Percentiles rank a stretch among this genome's conserved stretches.
Evolutionary conservation across 2,329 filamentous ascomycete species (phyloP).

Genomic region (Pleomassaria siparia): DNA sequence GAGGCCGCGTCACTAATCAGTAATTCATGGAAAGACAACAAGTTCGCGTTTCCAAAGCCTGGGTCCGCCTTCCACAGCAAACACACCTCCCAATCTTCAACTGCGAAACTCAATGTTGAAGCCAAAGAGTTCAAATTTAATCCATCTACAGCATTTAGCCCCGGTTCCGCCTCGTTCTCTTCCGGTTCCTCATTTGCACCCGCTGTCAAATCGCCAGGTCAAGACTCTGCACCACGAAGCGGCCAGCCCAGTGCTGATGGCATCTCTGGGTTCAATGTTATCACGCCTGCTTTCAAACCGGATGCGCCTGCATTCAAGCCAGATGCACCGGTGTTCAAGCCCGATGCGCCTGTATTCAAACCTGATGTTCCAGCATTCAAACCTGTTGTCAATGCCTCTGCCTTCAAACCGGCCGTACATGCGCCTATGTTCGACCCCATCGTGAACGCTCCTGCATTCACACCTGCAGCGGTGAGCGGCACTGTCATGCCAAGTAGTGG

Average conservation of each 20-base stretch:
- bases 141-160: conserved; percentile 54
- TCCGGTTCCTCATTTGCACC: conserved; percentile 47
- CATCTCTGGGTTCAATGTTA: conserved; percentile 63
- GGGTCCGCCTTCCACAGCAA: conserved; percentile 45
- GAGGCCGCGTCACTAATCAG: conserved; percentile 40
- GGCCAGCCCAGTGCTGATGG: conserved; percentile 37
- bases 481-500: conserved; percentile 42
- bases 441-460: conserved; percentile 73
- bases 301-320: conserved; percentile 72
- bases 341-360: conserved; percentile 40
- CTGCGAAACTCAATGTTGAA: conserved; percentile 82
- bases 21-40: conserved; percentile 40
- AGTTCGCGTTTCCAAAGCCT: conserved; percentile 37
- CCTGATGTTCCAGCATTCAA: conserved; percentile 66
- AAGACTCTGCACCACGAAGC: conserved; percentile 52
- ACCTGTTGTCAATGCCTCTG: conserved; percentile 62
- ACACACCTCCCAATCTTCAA: conserved; percentile 68
- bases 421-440: conserved; percentile 46
- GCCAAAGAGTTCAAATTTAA: conserved; percentile 86
- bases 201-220: conserved; percentile 46
- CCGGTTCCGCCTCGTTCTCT: conserved; percentile 47
- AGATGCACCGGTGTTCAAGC: conserved; percentile 24
- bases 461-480: conserved; percentile 11
- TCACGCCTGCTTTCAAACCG: conserved; percentile 74
- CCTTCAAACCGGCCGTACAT: conserved; percentile 48